Evolutionary conservation across 2,329 filamentous ascomycete genomes (phyloP), one percentile per base, ranked within the genome.

Genomic region (Lasiodiplodia sp.): DNA sequence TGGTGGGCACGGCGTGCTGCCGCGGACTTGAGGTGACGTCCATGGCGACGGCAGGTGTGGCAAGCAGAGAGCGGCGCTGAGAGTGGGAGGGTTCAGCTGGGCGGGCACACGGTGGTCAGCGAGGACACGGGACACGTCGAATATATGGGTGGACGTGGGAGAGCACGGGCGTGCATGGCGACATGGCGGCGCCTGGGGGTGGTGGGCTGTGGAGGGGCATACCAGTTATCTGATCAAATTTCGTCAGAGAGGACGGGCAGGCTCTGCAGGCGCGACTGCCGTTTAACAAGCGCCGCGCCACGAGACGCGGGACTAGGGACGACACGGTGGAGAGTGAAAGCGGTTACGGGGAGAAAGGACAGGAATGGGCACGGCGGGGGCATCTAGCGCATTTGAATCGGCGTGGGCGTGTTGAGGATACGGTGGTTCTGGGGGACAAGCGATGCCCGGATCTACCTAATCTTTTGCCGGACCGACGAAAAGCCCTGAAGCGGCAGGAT

Each of bases 1-100:
- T 79, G 68, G 77, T 76, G 38, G 83, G 82, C 55, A 84, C 79
- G 68, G 72, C 75, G 64, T 73, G 76, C 64, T 80, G 78, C 64
- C 53, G 62, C n/a, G 72, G 74, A 70, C 77, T 76, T 37, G 74
- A 72, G 47, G 60, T 64, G 25, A 49, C 44, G 47, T 52, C 60
- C 71, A 68, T 69, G 31, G 72, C 69, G 34, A 74, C 60, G 67
- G 72, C 66, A 51, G 75, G 69, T 52, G 71, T 69, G 63, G 57
- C 31, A 68, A 38, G 66, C 71, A 69, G 67, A 68, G 51, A 58
- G 68, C 68, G 67, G 31, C 40, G 40, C 51, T 53, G 68, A 34
- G 66, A 28, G 56, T 47, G 34, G 47, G 57, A 58, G 58, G 65
- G 44, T 25, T 55, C 63, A 31, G 63, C 51, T 31, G 4, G 25